These are phyloP conservation scores for Nemania diffusa DNA, from an alignment of 2,329 filamentous ascomycete genomes.

Conservation along the genomic window DNA sequence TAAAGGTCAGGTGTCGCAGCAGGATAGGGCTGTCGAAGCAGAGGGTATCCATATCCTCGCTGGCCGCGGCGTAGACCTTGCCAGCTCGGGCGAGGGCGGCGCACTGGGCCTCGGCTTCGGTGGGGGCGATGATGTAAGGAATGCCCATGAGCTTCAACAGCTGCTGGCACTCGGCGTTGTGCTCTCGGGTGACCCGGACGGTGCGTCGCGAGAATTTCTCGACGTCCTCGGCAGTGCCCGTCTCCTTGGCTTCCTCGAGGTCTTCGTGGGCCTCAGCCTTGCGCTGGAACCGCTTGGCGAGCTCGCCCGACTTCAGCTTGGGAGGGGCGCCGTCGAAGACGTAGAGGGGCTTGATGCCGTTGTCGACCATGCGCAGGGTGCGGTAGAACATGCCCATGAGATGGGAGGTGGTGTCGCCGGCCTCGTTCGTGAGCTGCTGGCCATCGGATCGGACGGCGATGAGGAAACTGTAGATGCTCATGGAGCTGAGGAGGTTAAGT, in stretches of 20 bases:
- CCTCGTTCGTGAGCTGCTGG: constrained; percentile 94
- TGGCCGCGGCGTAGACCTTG: constrained; percentile 96
- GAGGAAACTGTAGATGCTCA: constrained; percentile 99
- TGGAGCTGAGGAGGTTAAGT: constrained; percentile 74
- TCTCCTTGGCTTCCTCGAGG: constrained; percentile 96
- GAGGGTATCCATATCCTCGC: constrained; percentile 98
- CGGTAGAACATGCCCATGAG: constrained; percentile 99
- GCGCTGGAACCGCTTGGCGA: constrained; percentile 94
- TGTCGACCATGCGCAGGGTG: constrained; percentile 96
- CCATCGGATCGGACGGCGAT: constrained; percentile 97
- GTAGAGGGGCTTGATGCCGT: constrained; percentile 97
- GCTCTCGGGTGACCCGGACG: constrained; percentile 93
- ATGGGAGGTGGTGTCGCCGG: constrained; percentile 96
- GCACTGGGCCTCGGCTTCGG: constrained; percentile 97
- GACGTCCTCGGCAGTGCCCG: constrained; percentile 94
- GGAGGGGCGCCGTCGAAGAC: constrained; percentile 97
- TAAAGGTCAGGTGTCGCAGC: constrained; percentile 92
- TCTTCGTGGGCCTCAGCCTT: constrained; percentile 92
- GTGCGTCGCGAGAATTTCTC: constrained; percentile 97
- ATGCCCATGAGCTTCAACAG: constrained; percentile 95
- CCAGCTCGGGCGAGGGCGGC: constrained; percentile 87
- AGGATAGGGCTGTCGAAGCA: constrained; percentile 95
- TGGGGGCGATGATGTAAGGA: constrained; percentile 93
- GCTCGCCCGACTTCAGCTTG: constrained; percentile 95
- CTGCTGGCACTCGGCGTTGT: constrained; percentile 93